Evolutionary conservation across 1,139 yeast genomes (phyloP).

Genomic region (Kodamaea arcana): DNA sequence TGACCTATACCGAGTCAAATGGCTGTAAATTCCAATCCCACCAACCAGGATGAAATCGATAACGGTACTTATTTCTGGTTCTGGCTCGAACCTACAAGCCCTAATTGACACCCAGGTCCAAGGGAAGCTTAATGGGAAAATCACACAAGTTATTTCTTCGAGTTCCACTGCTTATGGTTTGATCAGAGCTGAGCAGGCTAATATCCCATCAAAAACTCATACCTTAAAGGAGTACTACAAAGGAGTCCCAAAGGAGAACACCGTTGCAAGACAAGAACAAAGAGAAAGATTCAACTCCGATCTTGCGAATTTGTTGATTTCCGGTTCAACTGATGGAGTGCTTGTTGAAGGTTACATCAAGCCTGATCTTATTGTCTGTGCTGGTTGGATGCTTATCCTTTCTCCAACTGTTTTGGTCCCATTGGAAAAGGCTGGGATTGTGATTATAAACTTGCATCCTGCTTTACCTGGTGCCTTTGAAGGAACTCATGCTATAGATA

Average conservation of each 20-base stretch:
- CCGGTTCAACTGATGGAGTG: conserved; percentile 32
- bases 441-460: conserved; percentile 90
- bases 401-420: conserved; percentile 73
- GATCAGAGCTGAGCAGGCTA: conserved; percentile 64
- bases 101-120: conserved; percentile 66
- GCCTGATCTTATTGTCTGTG: conserved; percentile 90
- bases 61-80: conserved; percentile 86
- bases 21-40: no score
- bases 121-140: conserved; percentile 48
- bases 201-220: conserved; percentile 68
- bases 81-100: conserved; percentile 92
- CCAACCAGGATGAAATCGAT: conserved; percentile 29
- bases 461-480: conserved; percentile 97
- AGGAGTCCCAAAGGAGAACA: conserved; percentile 64
- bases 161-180: conserved; percentile 80
- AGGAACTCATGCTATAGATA: conserved; percentile 93
- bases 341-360: conserved; percentile 28
- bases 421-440: conserved; percentile 54
- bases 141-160: conserved; percentile 79
- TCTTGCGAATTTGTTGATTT: conserved; percentile 62
- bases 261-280: conserved; percentile 51
- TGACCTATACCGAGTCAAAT: no score
- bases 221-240: conserved; percentile 70
- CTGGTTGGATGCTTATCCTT: conserved; percentile 96
- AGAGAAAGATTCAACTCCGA: conserved; percentile 74